These are phyloP conservation scores for Sindora glabra DNA, from an alignment of 306 rosid species.

Conservation along the genomic window DNA sequence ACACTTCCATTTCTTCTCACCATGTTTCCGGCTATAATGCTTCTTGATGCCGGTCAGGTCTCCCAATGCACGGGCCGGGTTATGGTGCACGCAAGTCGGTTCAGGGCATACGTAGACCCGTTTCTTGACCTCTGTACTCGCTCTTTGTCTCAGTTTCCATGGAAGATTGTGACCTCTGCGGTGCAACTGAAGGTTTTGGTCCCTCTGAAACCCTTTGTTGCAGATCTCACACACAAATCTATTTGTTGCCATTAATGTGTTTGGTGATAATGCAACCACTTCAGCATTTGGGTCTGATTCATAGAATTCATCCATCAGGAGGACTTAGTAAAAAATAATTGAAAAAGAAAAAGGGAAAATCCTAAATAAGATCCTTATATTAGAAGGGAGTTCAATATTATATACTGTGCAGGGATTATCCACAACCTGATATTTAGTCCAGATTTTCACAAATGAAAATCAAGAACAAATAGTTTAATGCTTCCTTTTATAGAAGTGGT, in stretches of 20 bases:
- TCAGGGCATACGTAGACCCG: constrained; percentile 85
- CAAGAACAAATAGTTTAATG: no score
- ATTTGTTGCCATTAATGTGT: constrained; percentile 82
- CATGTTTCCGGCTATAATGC: constrained; percentile 83
- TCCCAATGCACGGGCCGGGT: constrained; percentile 81
- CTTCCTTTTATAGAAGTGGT: no score
- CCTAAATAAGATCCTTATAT: no score
- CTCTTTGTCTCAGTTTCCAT: constrained; percentile 81
- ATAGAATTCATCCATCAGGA: background rate
- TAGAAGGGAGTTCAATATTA: no score
- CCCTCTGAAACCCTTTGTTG: constrained; percentile 93
- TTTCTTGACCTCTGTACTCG: constrained; percentile 64
- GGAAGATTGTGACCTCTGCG: constrained; percentile 94
- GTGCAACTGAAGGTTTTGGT: constrained; percentile 87
- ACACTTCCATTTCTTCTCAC: constrained; percentile 94
- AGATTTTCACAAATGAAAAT: no score
- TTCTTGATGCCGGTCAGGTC: constrained; percentile 92
- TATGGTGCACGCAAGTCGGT: constrained; percentile 74
- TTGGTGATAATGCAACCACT: constrained; percentile 82
- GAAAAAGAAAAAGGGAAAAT: no score
- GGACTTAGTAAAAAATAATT: background rate
- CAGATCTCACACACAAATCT: constrained; percentile 95
- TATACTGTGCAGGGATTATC: no score
- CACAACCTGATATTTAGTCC: no score
- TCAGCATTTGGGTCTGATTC: constrained; percentile 82